phyloP scores from a whole-genome alignment of 2,329 filamentous ascomycete species.

The Sclerotinia glacialis region DNA sequence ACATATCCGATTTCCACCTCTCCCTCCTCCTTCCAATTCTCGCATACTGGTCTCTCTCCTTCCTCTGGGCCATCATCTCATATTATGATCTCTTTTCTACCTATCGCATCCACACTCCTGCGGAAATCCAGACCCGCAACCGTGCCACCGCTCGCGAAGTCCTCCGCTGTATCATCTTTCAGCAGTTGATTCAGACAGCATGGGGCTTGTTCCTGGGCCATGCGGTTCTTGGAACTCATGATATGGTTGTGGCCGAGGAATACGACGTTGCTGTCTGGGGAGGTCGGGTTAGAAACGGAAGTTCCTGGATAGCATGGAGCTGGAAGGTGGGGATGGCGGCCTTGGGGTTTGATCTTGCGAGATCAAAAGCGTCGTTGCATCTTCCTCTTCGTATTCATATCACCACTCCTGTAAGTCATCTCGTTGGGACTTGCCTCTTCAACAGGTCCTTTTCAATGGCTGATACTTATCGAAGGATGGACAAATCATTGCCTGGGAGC shows the following conservation, averaged over 20 bases:
- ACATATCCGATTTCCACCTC: conserved; percentile 75
- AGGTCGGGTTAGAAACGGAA: background rate
- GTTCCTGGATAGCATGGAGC: conserved; percentile 7
- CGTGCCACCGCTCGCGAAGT: conserved; percentile 77
- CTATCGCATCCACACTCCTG: conserved; percentile 66
- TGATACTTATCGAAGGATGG: conserved; percentile 9
- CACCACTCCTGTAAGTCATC: background rate
- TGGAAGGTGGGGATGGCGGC: background rate
- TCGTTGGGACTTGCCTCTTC: background rate
- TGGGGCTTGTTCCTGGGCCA: conserved; percentile 9
- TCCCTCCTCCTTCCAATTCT: conserved; percentile 47
- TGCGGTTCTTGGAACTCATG: conserved; percentile 8
- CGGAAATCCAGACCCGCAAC: conserved; percentile 82
- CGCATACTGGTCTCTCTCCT: conserved; percentile 5
- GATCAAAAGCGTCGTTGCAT: background rate
- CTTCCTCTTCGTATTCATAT: conserved; percentile 6
- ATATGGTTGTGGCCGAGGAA: conserved; percentile 7
- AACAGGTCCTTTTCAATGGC: background rate
- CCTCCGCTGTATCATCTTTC: background rate
- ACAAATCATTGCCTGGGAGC: background rate
- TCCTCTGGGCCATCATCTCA: conserved; percentile 4
- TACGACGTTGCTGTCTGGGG: conserved; percentile 11
- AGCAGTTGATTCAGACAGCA: background rate
- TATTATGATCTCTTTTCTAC: conserved; percentile 14
- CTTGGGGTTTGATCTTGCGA: conserved; percentile 1